phyloP scores from a whole-genome alignment of 2,329 filamentous ascomycete species.

The Emydomyces testavorans region DNA sequence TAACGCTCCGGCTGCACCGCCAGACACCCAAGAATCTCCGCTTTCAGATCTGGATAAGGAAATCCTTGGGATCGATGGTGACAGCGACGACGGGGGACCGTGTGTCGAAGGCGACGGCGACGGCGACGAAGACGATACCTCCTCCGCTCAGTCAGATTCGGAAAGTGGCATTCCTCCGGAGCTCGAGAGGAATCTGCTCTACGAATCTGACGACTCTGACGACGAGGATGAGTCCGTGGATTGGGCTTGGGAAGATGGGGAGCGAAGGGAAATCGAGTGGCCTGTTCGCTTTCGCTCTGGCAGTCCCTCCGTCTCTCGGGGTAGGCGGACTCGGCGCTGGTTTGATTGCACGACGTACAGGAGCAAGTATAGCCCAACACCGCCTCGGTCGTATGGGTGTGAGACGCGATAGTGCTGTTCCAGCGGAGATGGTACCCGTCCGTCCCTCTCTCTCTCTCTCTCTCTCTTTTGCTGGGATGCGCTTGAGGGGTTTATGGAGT shows the following conservation, averaged over 20 bases:
- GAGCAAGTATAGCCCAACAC: neutral
- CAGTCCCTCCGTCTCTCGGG: slow-evolving; percentile 4
- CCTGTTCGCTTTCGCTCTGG: neutral
- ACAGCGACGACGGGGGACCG: neutral
- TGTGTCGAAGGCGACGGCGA: neutral
- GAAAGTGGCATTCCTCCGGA: neutral
- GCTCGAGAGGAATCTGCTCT: too few species aligned
- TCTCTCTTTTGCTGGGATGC: neutral
- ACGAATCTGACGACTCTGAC: neutral
- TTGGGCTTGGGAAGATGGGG: neutral
- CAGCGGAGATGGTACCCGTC: too few species aligned
- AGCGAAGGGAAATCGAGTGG: neutral
- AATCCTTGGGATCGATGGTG: neutral
- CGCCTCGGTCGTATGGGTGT: neutral
- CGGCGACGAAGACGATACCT: too few species aligned
- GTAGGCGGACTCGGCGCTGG: slow-evolving; percentile 1
- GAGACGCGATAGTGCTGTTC: too few species aligned
- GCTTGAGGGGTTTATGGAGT: too few species aligned
- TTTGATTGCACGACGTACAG: neutral
- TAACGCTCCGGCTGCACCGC: neutral
- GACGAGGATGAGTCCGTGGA: neutral
- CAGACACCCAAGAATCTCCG: neutral
- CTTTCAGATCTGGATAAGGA: neutral
- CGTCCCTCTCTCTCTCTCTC: too few species aligned
- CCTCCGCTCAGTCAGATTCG: too few species aligned